phyloP scores from a whole-genome alignment of 768 basidiomycete species.

The Tulasnella sp. region DNA sequence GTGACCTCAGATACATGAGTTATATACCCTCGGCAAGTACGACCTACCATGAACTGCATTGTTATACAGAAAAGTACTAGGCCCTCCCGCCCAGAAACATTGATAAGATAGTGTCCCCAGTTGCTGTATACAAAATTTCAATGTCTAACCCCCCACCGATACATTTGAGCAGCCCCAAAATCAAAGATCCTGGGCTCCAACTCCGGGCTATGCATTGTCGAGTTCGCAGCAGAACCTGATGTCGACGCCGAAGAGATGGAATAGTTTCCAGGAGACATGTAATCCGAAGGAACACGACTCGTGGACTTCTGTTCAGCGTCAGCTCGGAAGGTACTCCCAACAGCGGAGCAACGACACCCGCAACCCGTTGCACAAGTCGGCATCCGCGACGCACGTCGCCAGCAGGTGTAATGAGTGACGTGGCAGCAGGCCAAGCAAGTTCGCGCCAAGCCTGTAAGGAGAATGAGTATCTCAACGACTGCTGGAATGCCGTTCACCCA shows the following conservation, averaged over 20 bases:
- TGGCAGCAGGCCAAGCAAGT: slow-evolving; percentile 52
- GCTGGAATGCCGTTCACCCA: slow-evolving; percentile 22
- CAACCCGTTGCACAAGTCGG: slow-evolving; percentile 54
- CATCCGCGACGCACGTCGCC: slow-evolving; percentile 36
- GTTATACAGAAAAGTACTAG: too few species aligned
- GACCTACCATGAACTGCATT: too few species aligned
- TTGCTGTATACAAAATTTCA: too few species aligned
- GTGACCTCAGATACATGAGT: too few species aligned
- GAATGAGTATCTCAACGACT: background rate
- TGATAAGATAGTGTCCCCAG: too few species aligned
- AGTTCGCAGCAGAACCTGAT: background rate
- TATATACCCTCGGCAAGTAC: too few species aligned
- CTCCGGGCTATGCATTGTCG: background rate
- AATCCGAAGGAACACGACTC: background rate
- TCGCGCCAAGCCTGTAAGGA: slow-evolving; percentile 52
- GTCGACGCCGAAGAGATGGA: background rate
- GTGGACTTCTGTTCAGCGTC: background rate
- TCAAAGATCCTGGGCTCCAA: too few species aligned
- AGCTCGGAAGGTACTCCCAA: slow-evolving; percentile 5
- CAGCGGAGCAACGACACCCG: slow-evolving; percentile 42
- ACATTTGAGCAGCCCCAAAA: too few species aligned
- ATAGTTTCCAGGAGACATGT: background rate
- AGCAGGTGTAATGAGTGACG: slow-evolving; percentile 53
- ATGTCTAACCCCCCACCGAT: too few species aligned
- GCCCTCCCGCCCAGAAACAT: too few species aligned